These are phyloP conservation scores for Forsythia viridissima DNA, from an alignment of 257 asterid species.

Conservation along the genomic window DNA sequence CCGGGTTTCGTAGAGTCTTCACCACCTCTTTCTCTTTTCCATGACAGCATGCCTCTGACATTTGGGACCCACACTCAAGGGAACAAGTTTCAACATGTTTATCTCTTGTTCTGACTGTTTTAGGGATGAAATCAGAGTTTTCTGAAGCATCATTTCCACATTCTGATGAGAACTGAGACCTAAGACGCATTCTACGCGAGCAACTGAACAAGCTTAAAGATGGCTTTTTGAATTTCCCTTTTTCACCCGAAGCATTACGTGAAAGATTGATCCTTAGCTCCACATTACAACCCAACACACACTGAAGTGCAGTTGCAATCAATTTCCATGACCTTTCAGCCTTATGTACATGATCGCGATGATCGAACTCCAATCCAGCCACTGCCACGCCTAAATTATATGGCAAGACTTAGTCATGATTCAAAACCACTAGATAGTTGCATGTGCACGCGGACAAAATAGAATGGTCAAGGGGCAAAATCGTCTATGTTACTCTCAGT, in stretches of 20 bases:
- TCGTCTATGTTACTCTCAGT: neutral
- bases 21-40: slow-evolving; percentile 46
- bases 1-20: slow-evolving; percentile 50
- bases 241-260: slow-evolving; percentile 25
- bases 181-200: slow-evolving; percentile 54
- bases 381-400: slow-evolving; percentile 61
- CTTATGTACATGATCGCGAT: slow-evolving; percentile 56
- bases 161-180: slow-evolving; percentile 46
- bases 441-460: neutral
- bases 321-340: slow-evolving; percentile 89
- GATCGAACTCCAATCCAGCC: slow-evolving; percentile 73
- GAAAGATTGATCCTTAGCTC: slow-evolving; percentile 67
- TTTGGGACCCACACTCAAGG: slow-evolving; percentile 59
- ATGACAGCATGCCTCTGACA: slow-evolving; percentile 50
- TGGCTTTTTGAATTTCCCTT: slow-evolving; percentile 36
- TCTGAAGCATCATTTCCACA: slow-evolving; percentile 47
- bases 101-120: slow-evolving; percentile 41
- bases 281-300: slow-evolving; percentile 63
- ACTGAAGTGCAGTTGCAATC: slow-evolving; percentile 79
- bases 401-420: neutral
- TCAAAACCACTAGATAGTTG: neutral
- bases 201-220: slow-evolving; percentile 63
- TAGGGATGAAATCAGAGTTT: slow-evolving; percentile 39
- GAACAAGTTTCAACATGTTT: slow-evolving; percentile 53
- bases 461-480: neutral